Evolutionary conservation across 179 eudicot species (phyloP), one percentile per base, ranked within the genome.

Genomic region (Sideroxylon spinosum): DNA sequence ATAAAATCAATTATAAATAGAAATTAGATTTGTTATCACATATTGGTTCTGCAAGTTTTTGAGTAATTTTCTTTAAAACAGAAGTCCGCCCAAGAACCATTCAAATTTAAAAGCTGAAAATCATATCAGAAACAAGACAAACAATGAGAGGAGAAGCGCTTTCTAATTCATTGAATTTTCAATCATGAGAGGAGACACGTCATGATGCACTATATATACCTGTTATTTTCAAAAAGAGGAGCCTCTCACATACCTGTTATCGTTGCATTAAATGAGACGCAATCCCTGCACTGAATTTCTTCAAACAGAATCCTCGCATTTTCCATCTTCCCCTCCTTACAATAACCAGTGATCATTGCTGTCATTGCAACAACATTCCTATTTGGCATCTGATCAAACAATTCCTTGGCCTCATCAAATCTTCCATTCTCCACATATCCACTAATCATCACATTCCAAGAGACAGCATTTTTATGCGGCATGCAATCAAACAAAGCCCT

Each of bases 361-460:
- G 84, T 85, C 22, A 49, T 6, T 22, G 86, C 84, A 76, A 85
- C 78, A 50, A 82, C 78, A 46, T 59, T 71, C 76, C 74, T 82
- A 55, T 28, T n/a, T 1, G 86, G 87, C 86, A 82, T 87, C 80
- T 28, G 76, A 32, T 76, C 64, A 80, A 78, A 85, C 76, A 85
- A 74, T 32, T 76, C 81, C 55, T 53, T 68, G 20, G 86, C 84
- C 74, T 83, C 81, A 2, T 71, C 77, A 56, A 79, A 81, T 73
- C 78, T 62, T 49, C 74, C 83, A 77, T 81, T 83, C 16, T 79
- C 81, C 29, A 79, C 77, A 65, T 86, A 83, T 64, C 83, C 88
- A 74, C 84, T 81, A 68, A 85, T 83, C 86, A 85, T 85, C 67
- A 83, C 88, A 6, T 86, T 83, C 86, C 88, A 85, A 75, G 86